phyloP scores from a whole-genome alignment of 371 early-diverging fungal genomes.

The Capniomyces stellatus region DNA sequence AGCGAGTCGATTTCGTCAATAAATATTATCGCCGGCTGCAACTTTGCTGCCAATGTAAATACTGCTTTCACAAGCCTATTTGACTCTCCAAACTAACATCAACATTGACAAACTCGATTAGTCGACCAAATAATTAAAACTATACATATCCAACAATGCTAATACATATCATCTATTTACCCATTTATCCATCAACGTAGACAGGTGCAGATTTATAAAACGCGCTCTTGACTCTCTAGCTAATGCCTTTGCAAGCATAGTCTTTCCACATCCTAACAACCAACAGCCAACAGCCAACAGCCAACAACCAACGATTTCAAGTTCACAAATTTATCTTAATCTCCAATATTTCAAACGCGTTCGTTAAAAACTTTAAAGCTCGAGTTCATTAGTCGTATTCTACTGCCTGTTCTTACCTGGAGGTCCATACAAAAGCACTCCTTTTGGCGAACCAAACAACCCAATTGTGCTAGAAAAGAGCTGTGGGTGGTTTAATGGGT shows the following conservation, averaged over 20 bases:
- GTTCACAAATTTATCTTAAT: too few species aligned
- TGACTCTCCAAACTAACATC: constrained; percentile 79
- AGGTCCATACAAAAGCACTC: constrained; percentile 86
- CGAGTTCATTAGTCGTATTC: too few species aligned
- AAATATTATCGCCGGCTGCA: constrained; percentile 89
- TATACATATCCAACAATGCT: too few species aligned
- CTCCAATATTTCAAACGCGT: too few species aligned
- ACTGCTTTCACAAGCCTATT: constrained; percentile 84
- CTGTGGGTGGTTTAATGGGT: constrained; percentile 78
- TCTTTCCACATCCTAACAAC: constrained; percentile 69
- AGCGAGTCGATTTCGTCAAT: constrained; percentile 97
- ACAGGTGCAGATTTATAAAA: constrained; percentile 88
- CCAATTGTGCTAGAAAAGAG: constrained; percentile 70
- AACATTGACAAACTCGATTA: too few species aligned
- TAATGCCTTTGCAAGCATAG: constrained; percentile 93
- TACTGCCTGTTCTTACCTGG: too few species aligned
- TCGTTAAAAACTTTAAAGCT: too few species aligned
- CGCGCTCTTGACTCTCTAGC: constrained; percentile 89
- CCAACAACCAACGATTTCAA: constrained; percentile 8
- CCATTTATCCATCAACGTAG: constrained; percentile 93
- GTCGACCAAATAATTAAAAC: too few species aligned
- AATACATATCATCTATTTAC: not conserved
- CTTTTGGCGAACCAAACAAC: constrained; percentile 83
- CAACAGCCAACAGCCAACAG: too few species aligned
- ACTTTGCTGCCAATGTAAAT: constrained; percentile 80